phyloP scores from a whole-genome alignment of 1,284 basidiomycete species.

The Ustilago shanxiensis region DNA sequence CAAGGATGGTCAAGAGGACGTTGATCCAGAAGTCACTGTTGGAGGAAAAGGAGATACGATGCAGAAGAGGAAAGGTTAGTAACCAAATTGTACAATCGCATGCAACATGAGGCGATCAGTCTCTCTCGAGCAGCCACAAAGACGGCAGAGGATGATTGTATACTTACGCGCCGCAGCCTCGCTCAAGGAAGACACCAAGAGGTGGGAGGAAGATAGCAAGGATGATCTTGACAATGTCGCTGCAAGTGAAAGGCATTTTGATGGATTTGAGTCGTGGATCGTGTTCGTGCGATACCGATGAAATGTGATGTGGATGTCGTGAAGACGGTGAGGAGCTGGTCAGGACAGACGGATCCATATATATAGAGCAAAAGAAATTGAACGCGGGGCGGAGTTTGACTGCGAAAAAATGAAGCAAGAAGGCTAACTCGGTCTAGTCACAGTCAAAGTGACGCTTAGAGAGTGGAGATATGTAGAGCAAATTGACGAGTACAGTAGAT shows the following conservation, averaged over 20 bases:
- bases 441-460: neutral
- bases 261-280: neutral
- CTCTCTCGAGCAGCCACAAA: neutral
- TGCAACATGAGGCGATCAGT: too few species aligned
- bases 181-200: constrained; percentile 55
- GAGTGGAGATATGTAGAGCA: constrained; percentile 1
- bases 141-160: neutral
- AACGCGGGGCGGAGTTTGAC: neutral
- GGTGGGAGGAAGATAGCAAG: constrained; percentile 54
- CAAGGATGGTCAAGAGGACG: constrained; percentile 63
- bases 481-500: too few species aligned
- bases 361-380: neutral
- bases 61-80: neutral
- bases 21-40: constrained; percentile 54
- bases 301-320: neutral
- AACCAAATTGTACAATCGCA: constrained; percentile 3
- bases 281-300: constrained; percentile 2
- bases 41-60: too few species aligned
- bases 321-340: neutral
- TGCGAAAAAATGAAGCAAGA: neutral
- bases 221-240: constrained; percentile 58
- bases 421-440: neutral
- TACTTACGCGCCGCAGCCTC: constrained; percentile 48
- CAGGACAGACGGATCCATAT: neutral
- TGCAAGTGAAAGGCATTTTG: constrained; percentile 66